Evolutionary conservation across 2,329 filamentous ascomycete species (phyloP).

Genomic region (Capronia epimyces): DNA sequence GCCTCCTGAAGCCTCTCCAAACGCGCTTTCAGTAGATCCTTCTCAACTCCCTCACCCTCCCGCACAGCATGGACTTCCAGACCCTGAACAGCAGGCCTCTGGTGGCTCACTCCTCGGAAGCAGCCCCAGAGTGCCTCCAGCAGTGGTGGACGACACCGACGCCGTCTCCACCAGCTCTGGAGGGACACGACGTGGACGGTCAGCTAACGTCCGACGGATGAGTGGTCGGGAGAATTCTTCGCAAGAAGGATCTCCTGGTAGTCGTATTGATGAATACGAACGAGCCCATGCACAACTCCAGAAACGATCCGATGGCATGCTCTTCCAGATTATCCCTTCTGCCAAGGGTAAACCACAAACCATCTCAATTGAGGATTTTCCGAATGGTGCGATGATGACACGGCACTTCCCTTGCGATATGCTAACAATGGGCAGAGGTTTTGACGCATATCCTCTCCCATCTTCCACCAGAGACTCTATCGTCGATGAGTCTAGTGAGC

Average conservation of each 20-base stretch:
- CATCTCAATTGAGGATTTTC: slow-evolving; percentile 56
- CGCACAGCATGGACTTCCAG: slow-evolving; percentile 57
- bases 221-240: slow-evolving; percentile 27
- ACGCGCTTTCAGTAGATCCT: slow-evolving; percentile 39
- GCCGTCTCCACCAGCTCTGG: slow-evolving; percentile 27
- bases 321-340: slow-evolving; percentile 49
- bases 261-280: slow-evolving; percentile 54
- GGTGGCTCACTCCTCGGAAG: slow-evolving; percentile 38
- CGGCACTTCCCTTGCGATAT: not conserved
- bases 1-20: slow-evolving; percentile 47
- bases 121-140: slow-evolving; percentile 35
- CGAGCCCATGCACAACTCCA: slow-evolving; percentile 39
- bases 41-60: slow-evolving; percentile 30
- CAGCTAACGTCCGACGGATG: slow-evolving; percentile 30
- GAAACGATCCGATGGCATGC: slow-evolving; percentile 39
- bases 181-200: slow-evolving; percentile 27
- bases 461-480: slow-evolving; percentile 76
- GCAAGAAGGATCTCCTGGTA: slow-evolving; percentile 42
- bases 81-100: slow-evolving; percentile 41
- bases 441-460: slow-evolving; percentile 87
- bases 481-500: slow-evolving; percentile 76
- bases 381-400: slow-evolving; percentile 62
- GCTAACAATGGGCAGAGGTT: slow-evolving; percentile 60
- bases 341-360: slow-evolving; percentile 42
- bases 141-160: slow-evolving; percentile 29